phyloP scores from a whole-genome alignment of 495 filamentous ascomycete species.

The Mytilinidion resinicola region DNA sequence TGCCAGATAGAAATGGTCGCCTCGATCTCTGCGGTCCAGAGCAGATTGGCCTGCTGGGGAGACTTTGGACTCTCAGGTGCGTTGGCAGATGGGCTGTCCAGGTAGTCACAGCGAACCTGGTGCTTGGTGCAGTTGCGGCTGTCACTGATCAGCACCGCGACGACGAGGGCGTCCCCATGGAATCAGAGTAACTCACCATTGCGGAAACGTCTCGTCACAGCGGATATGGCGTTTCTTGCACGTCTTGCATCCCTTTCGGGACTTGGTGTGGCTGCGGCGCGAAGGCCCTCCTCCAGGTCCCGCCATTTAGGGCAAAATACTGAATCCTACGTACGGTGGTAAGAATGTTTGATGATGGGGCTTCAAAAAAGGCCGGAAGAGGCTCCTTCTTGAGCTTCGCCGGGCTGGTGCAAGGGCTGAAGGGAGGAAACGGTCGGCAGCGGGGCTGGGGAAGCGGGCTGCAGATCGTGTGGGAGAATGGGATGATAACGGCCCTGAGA shows the following conservation, averaged over 20 bases:
- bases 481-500: slow-evolving; percentile 12
- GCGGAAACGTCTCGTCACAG: slow-evolving; percentile 94
- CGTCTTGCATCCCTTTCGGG: slow-evolving; percentile 91
- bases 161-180: too few species aligned
- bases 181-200: slow-evolving; percentile 66
- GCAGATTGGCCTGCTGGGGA: slow-evolving; percentile 67
- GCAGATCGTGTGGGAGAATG: slow-evolving; percentile 23
- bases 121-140: slow-evolving; percentile 99
- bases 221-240: slow-evolving; percentile 97
- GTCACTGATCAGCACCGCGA: neutral
- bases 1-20: slow-evolving; percentile 76
- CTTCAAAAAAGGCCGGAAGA: neutral
- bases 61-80: slow-evolving; percentile 51
- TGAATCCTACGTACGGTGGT: neutral
- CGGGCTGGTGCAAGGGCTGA: neutral
- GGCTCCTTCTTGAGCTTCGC: neutral
- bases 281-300: slow-evolving; percentile 68
- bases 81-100: slow-evolving; percentile 62
- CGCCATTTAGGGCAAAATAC: slow-evolving; percentile 57
- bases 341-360: neutral
- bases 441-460: slow-evolving; percentile 22
- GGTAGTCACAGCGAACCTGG: slow-evolving; percentile 95
- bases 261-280: slow-evolving; percentile 88
- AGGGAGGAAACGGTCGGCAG: slow-evolving; percentile 7
- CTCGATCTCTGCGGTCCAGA: slow-evolving; percentile 77